Conservation (phyloP, 169 alveolate species). For the Theileria equi region DNA sequence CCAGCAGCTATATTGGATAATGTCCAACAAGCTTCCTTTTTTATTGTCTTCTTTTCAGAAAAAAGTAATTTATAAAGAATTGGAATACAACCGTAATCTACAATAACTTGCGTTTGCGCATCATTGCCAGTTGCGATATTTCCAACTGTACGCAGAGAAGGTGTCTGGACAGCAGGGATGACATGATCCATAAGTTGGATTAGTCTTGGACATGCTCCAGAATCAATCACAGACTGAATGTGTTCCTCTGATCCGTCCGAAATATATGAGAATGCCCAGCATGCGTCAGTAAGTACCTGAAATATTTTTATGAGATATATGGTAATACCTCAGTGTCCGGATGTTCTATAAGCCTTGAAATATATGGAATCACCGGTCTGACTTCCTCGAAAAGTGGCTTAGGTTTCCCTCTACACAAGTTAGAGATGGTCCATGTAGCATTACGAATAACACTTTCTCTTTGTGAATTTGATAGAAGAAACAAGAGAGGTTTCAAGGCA, state of each 20-base stretch:
- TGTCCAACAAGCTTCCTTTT: constrained; percentile 98
- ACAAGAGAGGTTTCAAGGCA: constrained; percentile 82
- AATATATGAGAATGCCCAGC: constrained; percentile 92
- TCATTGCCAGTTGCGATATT: constrained; percentile 95
- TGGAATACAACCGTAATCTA: constrained; percentile 89
- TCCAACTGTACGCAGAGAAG: constrained; percentile 96
- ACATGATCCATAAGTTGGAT: constrained; percentile 87
- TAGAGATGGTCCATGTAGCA: constrained; percentile 95
- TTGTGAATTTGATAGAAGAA: constrained; percentile 77
- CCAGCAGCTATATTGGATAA: constrained; percentile 96
- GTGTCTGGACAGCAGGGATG: constrained; percentile 87
- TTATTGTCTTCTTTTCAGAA: constrained; percentile 86
- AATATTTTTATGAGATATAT: background rate
- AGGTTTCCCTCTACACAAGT: constrained; percentile 93
- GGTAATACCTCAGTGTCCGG: constrained; percentile 78
- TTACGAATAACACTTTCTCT: constrained; percentile 88
- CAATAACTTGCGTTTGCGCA: constrained; percentile 90
- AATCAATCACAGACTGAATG: constrained; percentile 83
- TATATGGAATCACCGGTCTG: constrained; percentile 82
- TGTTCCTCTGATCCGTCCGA: constrained; percentile 91
- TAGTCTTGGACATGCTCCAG: constrained; percentile 89
- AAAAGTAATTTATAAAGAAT: constrained; percentile 78
- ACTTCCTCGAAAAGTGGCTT: constrained; percentile 84
- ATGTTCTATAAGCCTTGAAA: constrained; percentile 82
- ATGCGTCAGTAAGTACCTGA: constrained; percentile 86